Evolutionary conservation across 805 yeast genomes (phyloP), one percentile per base, ranked within the genome.

Genomic region (Cephaloascus fragrans): DNA sequence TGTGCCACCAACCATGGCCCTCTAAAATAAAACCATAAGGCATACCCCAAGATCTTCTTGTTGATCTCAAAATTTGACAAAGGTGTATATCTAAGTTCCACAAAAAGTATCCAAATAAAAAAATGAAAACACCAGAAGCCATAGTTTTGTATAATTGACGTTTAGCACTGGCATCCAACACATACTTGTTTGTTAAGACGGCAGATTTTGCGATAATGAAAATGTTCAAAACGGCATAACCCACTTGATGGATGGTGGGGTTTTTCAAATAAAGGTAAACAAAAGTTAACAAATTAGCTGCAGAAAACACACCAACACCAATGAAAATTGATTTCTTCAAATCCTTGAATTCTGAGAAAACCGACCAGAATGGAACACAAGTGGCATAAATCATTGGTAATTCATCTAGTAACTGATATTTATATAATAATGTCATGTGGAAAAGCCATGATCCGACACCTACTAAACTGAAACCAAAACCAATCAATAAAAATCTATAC

Each of bases 301-400:
- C 77, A 26, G 60, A 45, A 34, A 71, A 60, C 3, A 79, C 69
- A 10, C 67, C 60, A 8, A 63, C 35, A 0, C 71, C 87, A 18
- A 79, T 64, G 12, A 56, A 39, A n/a, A 59, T 36, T 8, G 77
- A 67, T 20, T 58, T 64, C 39, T 53, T 47, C 15, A 45, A 51
- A 15, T 69, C 45, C 41, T 61, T 64, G 32, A 74, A 75, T 52
- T 78, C 84, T 36, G 83, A 71, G 47, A 82, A 80, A 1, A 84
- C 78, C 34, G 80, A 72, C 95, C 95, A 86, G 44, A 87, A 80
- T 0, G 98, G 97, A 19, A 90, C 79, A 46, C 96, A 90, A 2
- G 98, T 93, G 18, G 96, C 97, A 61, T 93, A 93, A 45, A 93
- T 86, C 98, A 93, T 93, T 32, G 98, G 98, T 51, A 93, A 68